Conservation (phyloP, 345 rosid species). For the Salix dunnii region DNA sequence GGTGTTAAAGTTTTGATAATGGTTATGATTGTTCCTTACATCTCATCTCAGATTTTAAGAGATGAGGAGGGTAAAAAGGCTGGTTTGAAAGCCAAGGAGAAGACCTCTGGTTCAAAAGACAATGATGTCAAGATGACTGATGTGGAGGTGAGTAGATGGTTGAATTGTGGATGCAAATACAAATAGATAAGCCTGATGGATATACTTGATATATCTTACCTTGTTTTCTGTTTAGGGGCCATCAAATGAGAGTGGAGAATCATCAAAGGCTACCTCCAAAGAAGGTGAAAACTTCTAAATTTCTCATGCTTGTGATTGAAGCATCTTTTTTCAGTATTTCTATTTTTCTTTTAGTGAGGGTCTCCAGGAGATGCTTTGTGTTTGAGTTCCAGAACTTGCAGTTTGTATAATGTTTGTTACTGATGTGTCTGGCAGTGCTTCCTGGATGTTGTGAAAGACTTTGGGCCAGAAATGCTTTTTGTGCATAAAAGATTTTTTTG, state of each 20-base stretch:
- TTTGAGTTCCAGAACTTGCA: not conserved
- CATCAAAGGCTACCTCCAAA: conserved; percentile 46
- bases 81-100: conserved; percentile 58
- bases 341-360: not conserved
- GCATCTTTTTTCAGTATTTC: not conserved
- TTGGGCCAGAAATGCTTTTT: not conserved
- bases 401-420: not conserved
- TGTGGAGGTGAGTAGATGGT: conserved; percentile 52
- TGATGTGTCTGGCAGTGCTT: not conserved
- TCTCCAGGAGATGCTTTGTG: not conserved
- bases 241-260: conserved; percentile 56
- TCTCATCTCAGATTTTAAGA: conserved; percentile 53
- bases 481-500: not conserved
- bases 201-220: conserved; percentile 3
- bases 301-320: not conserved
- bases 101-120: conserved; percentile 53
- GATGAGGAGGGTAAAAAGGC: conserved; percentile 84
- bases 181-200: not conserved
- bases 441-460: not conserved
- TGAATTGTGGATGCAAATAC: not conserved
- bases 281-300: conserved; percentile 47
- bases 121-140: conserved; percentile 69
- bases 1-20: not conserved
- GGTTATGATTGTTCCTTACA: conserved; percentile 2
- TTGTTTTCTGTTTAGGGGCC: conserved; percentile 48